These are phyloP conservation scores for Deinandra increscens DNA, from an alignment of 129 eudicot species.

Conservation along the genomic window DNA sequence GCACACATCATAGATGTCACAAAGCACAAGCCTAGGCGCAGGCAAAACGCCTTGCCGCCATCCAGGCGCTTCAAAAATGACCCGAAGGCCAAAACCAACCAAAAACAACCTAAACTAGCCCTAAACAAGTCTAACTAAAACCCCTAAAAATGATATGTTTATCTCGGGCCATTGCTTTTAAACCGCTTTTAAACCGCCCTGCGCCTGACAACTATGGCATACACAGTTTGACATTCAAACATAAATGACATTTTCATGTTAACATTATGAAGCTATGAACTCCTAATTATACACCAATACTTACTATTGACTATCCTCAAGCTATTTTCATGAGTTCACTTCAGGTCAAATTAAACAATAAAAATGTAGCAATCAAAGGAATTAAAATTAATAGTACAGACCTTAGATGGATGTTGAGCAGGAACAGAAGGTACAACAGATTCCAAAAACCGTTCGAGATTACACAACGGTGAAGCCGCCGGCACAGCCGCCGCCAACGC, in stretches of 20 bases:
- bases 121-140: no score
- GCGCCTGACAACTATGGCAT: neutral
- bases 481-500: neutral
- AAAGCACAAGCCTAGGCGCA: no score
- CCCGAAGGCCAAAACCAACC: no score
- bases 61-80: no score
- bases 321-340: neutral
- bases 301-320: neutral
- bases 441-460: slow-evolving; percentile 71
- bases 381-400: slow-evolving; percentile 23
- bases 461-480: slow-evolving; percentile 47
- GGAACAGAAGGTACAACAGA: slow-evolving; percentile 70
- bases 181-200: no score
- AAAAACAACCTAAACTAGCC: no score
- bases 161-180: no score
- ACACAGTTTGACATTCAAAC: neutral
- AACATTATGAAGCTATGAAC: neutral
- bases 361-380: neutral
- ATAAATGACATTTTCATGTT: neutral
- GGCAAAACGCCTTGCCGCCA: no score
- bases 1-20: no score
- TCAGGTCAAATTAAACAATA: neutral
- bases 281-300: neutral
- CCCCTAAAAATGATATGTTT: no score
- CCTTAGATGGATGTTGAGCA: slow-evolving; percentile 83